phyloP scores from a whole-genome alignment of 495 filamentous ascomycete species.

The Evernia prunastri region DNA sequence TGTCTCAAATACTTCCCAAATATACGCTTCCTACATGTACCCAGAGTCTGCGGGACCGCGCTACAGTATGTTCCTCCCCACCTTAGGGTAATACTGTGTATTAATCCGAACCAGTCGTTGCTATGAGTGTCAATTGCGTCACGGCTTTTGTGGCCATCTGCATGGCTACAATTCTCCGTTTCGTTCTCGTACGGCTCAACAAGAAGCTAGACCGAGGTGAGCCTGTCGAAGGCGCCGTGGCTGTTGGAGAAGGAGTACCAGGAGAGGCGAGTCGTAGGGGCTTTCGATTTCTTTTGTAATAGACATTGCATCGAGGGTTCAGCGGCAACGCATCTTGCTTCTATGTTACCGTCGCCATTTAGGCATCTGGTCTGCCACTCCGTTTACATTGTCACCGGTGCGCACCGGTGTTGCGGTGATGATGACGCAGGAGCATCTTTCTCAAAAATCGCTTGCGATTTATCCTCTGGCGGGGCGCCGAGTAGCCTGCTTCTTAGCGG shows the following conservation, averaged over 20 bases:
- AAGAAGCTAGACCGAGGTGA: constrained; percentile 57
- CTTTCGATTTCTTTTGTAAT: constrained; percentile 56
- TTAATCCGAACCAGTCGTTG: constrained; percentile 40
- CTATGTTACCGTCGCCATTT: background rate
- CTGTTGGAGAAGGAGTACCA: constrained; percentile 36
- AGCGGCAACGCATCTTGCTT: background rate
- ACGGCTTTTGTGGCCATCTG: constrained; percentile 61
- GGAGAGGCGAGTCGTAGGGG: constrained; percentile 52
- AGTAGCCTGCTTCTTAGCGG: background rate
- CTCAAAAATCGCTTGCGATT: background rate
- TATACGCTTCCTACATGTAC: constrained; percentile 78
- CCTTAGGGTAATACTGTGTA: background rate
- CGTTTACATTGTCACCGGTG: background rate
- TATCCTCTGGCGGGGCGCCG: no score
- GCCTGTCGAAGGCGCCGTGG: constrained; percentile 39
- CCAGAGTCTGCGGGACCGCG: constrained; percentile 40
- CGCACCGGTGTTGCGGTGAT: background rate
- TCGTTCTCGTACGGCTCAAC: constrained; percentile 64
- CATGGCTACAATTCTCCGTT: constrained; percentile 55
- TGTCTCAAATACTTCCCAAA: constrained; percentile 61
- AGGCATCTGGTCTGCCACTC: background rate
- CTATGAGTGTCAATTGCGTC: constrained; percentile 68
- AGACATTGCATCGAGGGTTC: background rate
- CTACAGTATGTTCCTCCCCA: constrained; percentile 34
- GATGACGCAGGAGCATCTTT: background rate